Evolutionary conservation across 305 asterid genomes (phyloP), one percentile per base, ranked within the genome.

Genomic region (Rubia occidens): DNA sequence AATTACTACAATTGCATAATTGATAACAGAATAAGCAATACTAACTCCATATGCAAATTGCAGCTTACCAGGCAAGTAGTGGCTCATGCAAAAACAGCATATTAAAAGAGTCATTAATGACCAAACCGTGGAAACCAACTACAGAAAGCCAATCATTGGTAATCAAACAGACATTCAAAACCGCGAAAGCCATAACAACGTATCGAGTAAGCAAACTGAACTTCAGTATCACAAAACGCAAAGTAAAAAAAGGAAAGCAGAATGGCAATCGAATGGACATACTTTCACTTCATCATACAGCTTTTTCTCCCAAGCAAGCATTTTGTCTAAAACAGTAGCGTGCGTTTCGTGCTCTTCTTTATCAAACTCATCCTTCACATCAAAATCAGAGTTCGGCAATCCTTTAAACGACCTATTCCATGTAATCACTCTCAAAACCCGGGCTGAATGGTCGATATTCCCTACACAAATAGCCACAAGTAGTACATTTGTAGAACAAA

Each of bases 221-320:
- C 18, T 49, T 15, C 21, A 26, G 20, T 15, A 64, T 15, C n/a
- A 40, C 18, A 11, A 6, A 64, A 6, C 17, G 45, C 24, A 39
- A 71, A 63, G 49, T 39, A 26, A 26, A 37, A 29, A 21, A 24
- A 5, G 47, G 26, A 1, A 1, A 47, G 43, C 24, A n/a, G 20
- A 4, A 70, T 7, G 61, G 44, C 20, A 60, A 32, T 32, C 35
- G 35, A 32, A 60, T 24, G 21, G 8, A 53, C 76, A 78, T 83
- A 95, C 99, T 95, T 95, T 95, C 75, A 91, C 98, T 88, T 95
- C 99, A 70, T 95, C 99, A 74, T 91, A 95, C 63, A 95, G 94
- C 85, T 95, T 95, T 81, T 95, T 95, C 86, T 95, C 99, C 99
- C 99, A 95, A 7, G 99, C 99, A 54, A 95, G 89, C 96, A 95